phyloP scores from a whole-genome alignment of 441 rosid species.

The Euphorbia corollata region DNA sequence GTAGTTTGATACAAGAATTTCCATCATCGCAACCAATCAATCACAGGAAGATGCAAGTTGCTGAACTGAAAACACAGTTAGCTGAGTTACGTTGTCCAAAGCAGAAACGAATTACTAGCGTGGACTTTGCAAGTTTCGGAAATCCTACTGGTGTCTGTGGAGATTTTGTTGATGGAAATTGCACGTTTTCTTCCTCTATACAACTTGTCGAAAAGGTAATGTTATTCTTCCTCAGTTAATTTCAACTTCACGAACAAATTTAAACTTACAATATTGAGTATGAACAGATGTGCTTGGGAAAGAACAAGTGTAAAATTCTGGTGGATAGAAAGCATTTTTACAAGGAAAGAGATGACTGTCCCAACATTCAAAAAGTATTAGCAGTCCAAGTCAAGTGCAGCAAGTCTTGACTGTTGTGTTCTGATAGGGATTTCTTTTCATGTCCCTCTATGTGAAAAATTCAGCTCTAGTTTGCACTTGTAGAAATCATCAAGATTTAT shows the following conservation, averaged over 20 bases:
- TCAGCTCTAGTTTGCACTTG: too few relatives aligned
- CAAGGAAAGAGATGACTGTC: conserved; percentile 27
- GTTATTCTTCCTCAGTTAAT: too few relatives aligned
- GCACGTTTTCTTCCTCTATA: conserved; percentile 31
- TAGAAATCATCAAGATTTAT: too few relatives aligned
- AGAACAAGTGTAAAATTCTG: conserved; percentile 37
- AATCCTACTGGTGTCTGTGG: conserved; percentile 42
- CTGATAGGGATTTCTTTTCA: too few relatives aligned
- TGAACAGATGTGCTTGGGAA: conserved; percentile 53
- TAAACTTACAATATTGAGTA: background rate
- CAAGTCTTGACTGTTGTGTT: background rate
- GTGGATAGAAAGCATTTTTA: conserved; percentile 26
- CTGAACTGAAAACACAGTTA: conserved; percentile 12
- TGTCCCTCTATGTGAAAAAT: too few relatives aligned
- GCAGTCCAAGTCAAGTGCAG: conserved; percentile 56
- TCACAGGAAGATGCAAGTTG: conserved; percentile 9
- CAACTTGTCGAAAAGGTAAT: conserved; percentile 35
- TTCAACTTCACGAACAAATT: too few relatives aligned
- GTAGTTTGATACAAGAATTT: conserved; percentile 31
- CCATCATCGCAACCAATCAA: conserved; percentile 24
- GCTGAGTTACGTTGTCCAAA: conserved; percentile 32
- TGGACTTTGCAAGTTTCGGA: conserved; percentile 50
- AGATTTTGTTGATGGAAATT: conserved; percentile 26
- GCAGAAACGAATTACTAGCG: conserved; percentile 25
- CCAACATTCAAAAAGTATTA: conserved; percentile 29